Evolutionary conservation across 345 rosid species (phyloP).

Genomic region (Syzygium aromaticum): DNA sequence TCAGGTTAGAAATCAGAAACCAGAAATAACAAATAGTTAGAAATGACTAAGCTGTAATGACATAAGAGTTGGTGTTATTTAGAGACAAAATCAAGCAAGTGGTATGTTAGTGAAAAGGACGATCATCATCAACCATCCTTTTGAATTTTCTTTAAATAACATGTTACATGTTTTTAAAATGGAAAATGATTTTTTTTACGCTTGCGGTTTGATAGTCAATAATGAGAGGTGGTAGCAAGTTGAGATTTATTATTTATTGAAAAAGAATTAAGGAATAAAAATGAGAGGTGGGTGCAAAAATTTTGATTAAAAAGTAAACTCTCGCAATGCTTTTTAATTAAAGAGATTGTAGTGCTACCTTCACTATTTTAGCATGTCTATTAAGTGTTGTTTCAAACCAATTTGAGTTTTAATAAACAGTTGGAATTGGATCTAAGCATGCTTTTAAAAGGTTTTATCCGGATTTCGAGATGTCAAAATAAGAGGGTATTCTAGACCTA

Average conservation of each 20-base stretch:
- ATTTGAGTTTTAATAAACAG: background rate
- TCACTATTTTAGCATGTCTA: background rate
- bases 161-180: too few species aligned
- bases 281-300: background rate
- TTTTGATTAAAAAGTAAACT: background rate
- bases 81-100: background rate
- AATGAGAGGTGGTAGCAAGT: background rate
- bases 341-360: background rate
- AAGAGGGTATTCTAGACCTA: too few species aligned
- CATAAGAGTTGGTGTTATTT: background rate
- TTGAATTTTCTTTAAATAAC: too few species aligned
- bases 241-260: background rate
- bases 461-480: too few species aligned
- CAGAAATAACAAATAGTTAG: background rate
- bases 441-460: too few species aligned
- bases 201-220: background rate
- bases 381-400: background rate
- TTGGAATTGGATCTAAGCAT: background rate
- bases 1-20: background rate
- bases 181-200: too few species aligned
- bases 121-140: background rate
- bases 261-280: background rate
- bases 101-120: background rate
- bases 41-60: background rate
- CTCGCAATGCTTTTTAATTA: background rate